Conservation (phyloP, 352 stramenopile species). For the Globisporangium rhizosaccharum region DNA sequence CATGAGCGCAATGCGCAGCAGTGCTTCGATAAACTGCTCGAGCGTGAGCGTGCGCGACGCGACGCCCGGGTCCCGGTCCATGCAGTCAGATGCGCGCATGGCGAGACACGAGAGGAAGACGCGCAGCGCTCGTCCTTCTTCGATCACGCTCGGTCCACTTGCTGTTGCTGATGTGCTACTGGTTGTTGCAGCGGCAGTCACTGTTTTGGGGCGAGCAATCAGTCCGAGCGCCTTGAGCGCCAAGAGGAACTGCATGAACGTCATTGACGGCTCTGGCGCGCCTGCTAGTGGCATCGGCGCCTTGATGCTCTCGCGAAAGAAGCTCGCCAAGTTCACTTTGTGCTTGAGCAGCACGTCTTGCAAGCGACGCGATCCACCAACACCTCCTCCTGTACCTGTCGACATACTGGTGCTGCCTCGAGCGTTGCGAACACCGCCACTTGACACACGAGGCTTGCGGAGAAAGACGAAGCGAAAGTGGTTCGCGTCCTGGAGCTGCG, state of each 20-base stretch:
- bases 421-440: not conserved
- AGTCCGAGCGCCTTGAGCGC: slow-evolving; percentile 25
- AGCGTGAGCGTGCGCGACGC: slow-evolving; percentile 15
- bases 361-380: slow-evolving; percentile 9
- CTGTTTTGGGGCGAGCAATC: slow-evolving; percentile 9
- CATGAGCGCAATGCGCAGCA: slow-evolving; percentile 40
- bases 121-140: slow-evolving; percentile 43
- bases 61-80: slow-evolving; percentile 8
- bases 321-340: slow-evolving; percentile 23
- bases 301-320: slow-evolving; percentile 37
- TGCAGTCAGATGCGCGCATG: slow-evolving; percentile 17
- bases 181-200: not conserved
- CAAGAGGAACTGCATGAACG: slow-evolving; percentile 28
- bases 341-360: slow-evolving; percentile 26
- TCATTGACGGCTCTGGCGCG: slow-evolving; percentile 3
- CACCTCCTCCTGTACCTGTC: not conserved
- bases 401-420: not conserved
- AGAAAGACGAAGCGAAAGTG: slow-evolving; percentile 64
- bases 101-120: slow-evolving; percentile 59
- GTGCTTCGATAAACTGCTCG: slow-evolving; percentile 46
- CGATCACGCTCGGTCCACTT: slow-evolving; percentile 18
- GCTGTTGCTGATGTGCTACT: not conserved
- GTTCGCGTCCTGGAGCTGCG: slow-evolving; percentile 53
- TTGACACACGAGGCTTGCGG: slow-evolving; percentile 3
- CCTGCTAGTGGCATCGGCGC: not conserved